These are phyloP conservation scores for Glycine tomentella DNA, from an alignment of 306 rosid species.

Conservation along the genomic window DNA sequence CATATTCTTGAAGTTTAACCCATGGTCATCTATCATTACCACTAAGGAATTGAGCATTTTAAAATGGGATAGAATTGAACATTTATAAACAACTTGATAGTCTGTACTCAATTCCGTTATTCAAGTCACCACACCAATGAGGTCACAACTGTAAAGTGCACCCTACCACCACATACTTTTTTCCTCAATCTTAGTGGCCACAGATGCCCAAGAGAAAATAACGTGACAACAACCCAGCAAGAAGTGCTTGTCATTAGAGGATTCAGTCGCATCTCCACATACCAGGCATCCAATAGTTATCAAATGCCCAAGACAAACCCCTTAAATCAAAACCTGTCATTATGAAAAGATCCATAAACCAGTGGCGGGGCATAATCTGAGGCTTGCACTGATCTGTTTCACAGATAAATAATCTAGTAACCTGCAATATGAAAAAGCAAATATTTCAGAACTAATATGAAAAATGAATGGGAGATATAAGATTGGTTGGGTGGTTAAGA, in stretches of 20 bases:
- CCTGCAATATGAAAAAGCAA: slow-evolving; percentile 12
- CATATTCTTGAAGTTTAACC: not conserved
- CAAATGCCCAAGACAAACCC: slow-evolving; percentile 13
- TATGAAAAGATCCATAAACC: slow-evolving; percentile 8
- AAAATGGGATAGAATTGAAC: not conserved
- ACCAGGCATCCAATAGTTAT: slow-evolving; percentile 1
- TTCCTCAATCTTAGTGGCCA: slow-evolving; percentile 19
- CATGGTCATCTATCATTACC: not conserved
- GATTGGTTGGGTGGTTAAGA: too few relatives aligned
- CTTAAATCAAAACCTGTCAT: not conserved
- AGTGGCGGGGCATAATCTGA: slow-evolving; percentile 4
- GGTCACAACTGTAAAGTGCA: slow-evolving; percentile 26
- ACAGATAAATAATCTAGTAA: slow-evolving; percentile 30
- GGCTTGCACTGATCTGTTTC: slow-evolving; percentile 34
- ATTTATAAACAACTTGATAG: not conserved
- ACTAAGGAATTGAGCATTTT: not conserved
- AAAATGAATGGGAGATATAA: not conserved
- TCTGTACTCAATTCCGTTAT: not conserved
- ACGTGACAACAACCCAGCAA: slow-evolving; percentile 8
- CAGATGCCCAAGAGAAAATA: slow-evolving; percentile 15
- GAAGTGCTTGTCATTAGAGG: slow-evolving; percentile 21
- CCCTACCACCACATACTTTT: slow-evolving; percentile 11
- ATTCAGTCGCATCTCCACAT: slow-evolving; percentile 22
- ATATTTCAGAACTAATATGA: slow-evolving; percentile 28
- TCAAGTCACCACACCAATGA: not conserved